Evolutionary conservation across 139 green algal genomes (phyloP), one percentile per base, ranked within the genome.

Genomic region (Tetradesmus lagerheimii): DNA sequence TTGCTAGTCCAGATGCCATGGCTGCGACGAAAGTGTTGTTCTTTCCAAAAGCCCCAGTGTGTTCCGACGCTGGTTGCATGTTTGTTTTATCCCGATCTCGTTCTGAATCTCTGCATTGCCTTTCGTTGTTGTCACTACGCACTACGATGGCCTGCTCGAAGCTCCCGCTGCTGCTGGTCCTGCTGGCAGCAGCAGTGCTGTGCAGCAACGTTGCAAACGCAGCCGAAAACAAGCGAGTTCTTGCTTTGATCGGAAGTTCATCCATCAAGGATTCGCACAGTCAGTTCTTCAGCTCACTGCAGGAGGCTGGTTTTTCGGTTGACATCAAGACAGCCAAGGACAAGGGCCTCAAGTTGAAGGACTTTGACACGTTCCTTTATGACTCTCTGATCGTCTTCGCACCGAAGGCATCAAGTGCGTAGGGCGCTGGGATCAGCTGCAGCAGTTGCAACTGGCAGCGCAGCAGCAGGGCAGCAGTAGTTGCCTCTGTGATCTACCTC

Each of bases 371-470:
- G 2, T 98, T 94, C 92, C 89, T 95, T 2, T 99, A 97, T 81
- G 97, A 99, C 83, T 94, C 96, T 37, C 67, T 98, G 15, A 87
- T 98, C 23, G 85, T 99, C 3, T 93, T 99, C 34, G 94, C 93
- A 3, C 94, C 94, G 8, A 95, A 93, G 66, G 91, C 92, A 15
- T 57, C 77, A 16, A 87, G 87, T 91, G 82, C 80, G 87, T 80
- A 34, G 23, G 38, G 77, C 77, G 88, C 45, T 50, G 31, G 71
- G 57, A 71, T 71, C 57, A n/a, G 57, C 57, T 71, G 57, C 57
- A 71, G 57, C 57, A 71, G 57, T 71, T 31, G 57, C 31, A 71
- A 64, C 57, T 71, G 57, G 57, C 57, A 71, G 57, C 25, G 57
- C 20, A 71, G 57, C 57, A 71, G 57, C 25, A 71, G 23, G 4